Evolutionary conservation across 2,329 filamentous ascomycete species (phyloP).

Genomic region (Colletotrichum godetiae): DNA sequence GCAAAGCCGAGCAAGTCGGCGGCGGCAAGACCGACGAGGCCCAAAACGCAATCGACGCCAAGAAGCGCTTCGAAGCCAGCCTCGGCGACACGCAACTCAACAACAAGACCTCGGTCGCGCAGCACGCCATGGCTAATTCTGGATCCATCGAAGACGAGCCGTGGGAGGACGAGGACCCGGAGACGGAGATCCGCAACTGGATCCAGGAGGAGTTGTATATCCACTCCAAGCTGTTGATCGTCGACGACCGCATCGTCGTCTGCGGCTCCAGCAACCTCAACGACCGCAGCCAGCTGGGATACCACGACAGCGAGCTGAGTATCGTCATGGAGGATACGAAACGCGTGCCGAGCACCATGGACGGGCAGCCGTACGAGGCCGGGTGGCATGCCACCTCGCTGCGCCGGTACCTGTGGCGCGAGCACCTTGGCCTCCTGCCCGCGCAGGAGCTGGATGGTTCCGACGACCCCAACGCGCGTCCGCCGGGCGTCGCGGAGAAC

Average conservation of each 20-base stretch:
- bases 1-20: slow-evolving; percentile 45
- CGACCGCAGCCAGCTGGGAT: slow-evolving; percentile 87
- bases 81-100: slow-evolving; percentile 49
- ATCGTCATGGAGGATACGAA: slow-evolving; percentile 90
- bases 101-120: slow-evolving; percentile 67
- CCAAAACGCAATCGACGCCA: slow-evolving; percentile 57
- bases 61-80: slow-evolving; percentile 64
- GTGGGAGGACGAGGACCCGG: slow-evolving; percentile 78
- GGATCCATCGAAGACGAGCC: slow-evolving; percentile 73
- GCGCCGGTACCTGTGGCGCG: slow-evolving; percentile 86
- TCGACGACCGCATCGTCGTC: slow-evolving; percentile 86
- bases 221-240: slow-evolving; percentile 90
- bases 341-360: slow-evolving; percentile 78
- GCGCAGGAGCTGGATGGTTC: slow-evolving; percentile 77
- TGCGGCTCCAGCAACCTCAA: slow-evolving; percentile 93
- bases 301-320: slow-evolving; percentile 90
- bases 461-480: slow-evolving; percentile 78
- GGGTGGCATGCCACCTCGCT: slow-evolving; percentile 86
- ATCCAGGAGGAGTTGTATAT: slow-evolving; percentile 97
- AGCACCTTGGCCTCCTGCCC: slow-evolving; percentile 85
- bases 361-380: slow-evolving; percentile 80
- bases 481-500: slow-evolving; percentile 75
- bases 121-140: slow-evolving; percentile 81
- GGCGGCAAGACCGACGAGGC: slow-evolving; percentile 42
- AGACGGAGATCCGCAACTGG: slow-evolving; percentile 87